Conservation (phyloP, 2,329 filamentous ascomycete genomes). For the Aspergillus thermomutatus region DNA sequence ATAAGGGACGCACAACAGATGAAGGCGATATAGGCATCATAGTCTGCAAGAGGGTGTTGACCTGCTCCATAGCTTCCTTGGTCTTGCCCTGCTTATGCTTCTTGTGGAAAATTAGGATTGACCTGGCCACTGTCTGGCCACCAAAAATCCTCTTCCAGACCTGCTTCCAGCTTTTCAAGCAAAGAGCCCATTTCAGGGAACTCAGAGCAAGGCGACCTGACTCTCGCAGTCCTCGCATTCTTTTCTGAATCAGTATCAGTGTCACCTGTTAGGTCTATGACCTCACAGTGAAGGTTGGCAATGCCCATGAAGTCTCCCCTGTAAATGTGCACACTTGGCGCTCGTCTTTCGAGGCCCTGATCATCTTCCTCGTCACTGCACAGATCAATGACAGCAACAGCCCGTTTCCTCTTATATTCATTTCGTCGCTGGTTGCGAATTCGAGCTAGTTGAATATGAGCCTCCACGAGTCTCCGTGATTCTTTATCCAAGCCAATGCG, state of each 20-base stretch:
- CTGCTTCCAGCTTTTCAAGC: slow-evolving; percentile 12
- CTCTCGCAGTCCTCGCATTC: neutral
- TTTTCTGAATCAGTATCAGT: slow-evolving; percentile 11
- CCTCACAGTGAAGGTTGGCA: slow-evolving; percentile 6
- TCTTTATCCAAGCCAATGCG: slow-evolving; percentile 20
- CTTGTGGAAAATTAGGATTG: slow-evolving; percentile 27
- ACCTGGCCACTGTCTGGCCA: slow-evolving; percentile 33
- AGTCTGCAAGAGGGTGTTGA: neutral
- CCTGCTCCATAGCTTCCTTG: neutral
- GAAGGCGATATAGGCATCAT: neutral
- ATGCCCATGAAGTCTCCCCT: neutral
- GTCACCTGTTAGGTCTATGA: slow-evolving; percentile 29
- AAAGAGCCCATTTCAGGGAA: neutral
- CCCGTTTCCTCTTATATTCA: slow-evolving; percentile 18
- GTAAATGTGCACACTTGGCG: neutral
- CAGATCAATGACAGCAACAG: slow-evolving; percentile 13
- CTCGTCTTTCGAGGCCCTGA: neutral
- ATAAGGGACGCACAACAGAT: neutral
- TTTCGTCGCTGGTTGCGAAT: slow-evolving; percentile 25
- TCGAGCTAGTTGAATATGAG: slow-evolving; percentile 24
- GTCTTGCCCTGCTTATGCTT: neutral
- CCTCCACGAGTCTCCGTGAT: slow-evolving; percentile 14
- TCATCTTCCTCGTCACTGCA: slow-evolving; percentile 16
- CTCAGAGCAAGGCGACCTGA: neutral
- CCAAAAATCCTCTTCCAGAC: slow-evolving; percentile 36